Evolutionary conservation across 345 rosid genomes (phyloP).

Genomic region (Eucalyptus victrix): DNA sequence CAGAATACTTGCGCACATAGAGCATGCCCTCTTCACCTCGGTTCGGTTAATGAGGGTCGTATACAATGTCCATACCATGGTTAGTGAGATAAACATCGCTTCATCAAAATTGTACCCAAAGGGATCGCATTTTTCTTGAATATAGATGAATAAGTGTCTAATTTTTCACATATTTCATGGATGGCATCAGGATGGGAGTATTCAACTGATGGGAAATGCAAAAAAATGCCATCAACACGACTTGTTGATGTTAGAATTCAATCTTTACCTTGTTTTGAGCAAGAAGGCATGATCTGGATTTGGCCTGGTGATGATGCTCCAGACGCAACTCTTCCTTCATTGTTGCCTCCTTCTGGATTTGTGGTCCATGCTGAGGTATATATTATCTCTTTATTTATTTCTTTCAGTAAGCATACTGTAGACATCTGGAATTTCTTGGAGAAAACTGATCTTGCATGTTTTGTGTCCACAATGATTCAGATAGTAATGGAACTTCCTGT

Average conservation of each 20-base stretch:
- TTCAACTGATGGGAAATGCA: slow-evolving; percentile 87
- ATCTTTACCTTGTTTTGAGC: slow-evolving; percentile 80
- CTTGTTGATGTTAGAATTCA: slow-evolving; percentile 56
- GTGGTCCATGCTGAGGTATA: slow-evolving; percentile 89
- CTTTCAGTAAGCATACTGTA: background rate
- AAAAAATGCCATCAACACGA: slow-evolving; percentile 91
- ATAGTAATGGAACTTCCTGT: slow-evolving; percentile 98
- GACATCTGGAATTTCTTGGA: background rate
- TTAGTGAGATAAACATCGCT: slow-evolving; percentile 20
- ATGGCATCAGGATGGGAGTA: slow-evolving; percentile 83
- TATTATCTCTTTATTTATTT: background rate
- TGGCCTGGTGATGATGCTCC: slow-evolving; percentile 97
- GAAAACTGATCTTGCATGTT: background rate
- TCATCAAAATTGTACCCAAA: background rate
- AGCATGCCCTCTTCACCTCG: slow-evolving; percentile 98
- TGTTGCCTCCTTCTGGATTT: slow-evolving; percentile 86
- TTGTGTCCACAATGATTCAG: slow-evolving; percentile 12
- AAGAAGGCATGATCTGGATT: slow-evolving; percentile 96
- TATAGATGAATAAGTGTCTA: background rate
- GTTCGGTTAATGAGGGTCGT: slow-evolving; percentile 85
- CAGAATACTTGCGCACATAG: slow-evolving; percentile 94
- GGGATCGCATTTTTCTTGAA: background rate
- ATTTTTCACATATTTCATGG: background rate
- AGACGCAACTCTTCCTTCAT: slow-evolving; percentile 53
- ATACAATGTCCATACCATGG: slow-evolving; percentile 98